These are phyloP conservation scores for Amphibolis antarctica DNA, from an alignment of 106 monocot genomes.

Conservation along the genomic window DNA sequence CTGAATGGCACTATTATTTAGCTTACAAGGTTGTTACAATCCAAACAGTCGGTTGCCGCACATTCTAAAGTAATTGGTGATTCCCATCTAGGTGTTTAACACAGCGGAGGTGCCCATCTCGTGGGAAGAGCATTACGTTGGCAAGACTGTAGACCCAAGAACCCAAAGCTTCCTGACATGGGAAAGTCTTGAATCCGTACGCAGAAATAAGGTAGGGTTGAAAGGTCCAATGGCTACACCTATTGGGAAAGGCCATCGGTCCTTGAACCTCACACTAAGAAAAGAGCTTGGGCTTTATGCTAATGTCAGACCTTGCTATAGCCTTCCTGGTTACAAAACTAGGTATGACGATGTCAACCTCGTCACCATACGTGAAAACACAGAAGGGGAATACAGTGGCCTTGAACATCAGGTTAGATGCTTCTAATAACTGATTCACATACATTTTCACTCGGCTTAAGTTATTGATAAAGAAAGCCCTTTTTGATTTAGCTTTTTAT, in stretches of 20 bases:
- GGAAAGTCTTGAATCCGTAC: slow-evolving; percentile 89
- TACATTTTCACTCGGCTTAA: neutral
- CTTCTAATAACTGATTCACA: neutral
- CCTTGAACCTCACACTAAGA: slow-evolving; percentile 76
- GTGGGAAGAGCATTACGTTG: slow-evolving; percentile 90
- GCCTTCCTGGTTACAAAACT: slow-evolving; percentile 82
- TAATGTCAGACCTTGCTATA: slow-evolving; percentile 82
- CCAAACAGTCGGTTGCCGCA: too few relatives aligned
- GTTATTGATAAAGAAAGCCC: neutral
- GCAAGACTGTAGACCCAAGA: slow-evolving; percentile 70
- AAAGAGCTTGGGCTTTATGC: slow-evolving; percentile 87
- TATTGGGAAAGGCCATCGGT: slow-evolving; percentile 94
- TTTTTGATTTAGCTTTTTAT: too few relatives aligned
- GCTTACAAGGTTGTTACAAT: neutral
- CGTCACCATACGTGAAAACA: slow-evolving; percentile 87
- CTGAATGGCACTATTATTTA: neutral
- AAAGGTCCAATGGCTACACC: slow-evolving; percentile 98
- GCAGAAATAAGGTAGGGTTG: slow-evolving; percentile 69
- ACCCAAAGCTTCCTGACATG: slow-evolving; percentile 85
- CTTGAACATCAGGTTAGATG: slow-evolving; percentile 77
- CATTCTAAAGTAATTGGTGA: neutral
- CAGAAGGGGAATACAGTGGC: slow-evolving; percentile 95
- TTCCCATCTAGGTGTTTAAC: slow-evolving; percentile 46
- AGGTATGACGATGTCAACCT: slow-evolving; percentile 80
- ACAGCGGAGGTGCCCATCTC: slow-evolving; percentile 73